phyloP scores from a whole-genome alignment of 169 alveolate genomes.

The Sarcocystis neurona region DNA sequence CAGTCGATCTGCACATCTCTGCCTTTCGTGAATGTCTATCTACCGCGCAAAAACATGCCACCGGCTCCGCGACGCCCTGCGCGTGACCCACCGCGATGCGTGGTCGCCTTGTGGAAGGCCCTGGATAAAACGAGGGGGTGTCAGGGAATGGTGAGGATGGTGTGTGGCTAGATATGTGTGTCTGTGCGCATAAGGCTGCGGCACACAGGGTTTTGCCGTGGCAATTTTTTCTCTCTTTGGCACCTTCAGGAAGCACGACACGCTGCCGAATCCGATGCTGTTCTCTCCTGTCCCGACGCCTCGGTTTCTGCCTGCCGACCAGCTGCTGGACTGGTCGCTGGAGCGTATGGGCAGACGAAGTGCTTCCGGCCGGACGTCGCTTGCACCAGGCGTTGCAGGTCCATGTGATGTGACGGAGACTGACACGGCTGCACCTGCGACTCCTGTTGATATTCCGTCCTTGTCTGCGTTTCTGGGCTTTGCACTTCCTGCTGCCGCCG shows the following conservation, averaged over 20 bases:
- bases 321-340: not conserved
- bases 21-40: too few relatives aligned
- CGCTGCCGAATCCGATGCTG: conserved; percentile 33
- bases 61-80: too few relatives aligned
- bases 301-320: conserved; percentile 20
- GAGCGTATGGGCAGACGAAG: conserved; percentile 20
- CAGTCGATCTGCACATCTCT: too few relatives aligned
- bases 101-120: not conserved
- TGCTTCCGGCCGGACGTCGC: too few relatives aligned
- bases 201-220: not conserved
- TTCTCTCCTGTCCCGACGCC: not conserved
- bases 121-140: not conserved
- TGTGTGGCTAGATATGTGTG: not conserved
- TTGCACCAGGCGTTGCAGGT: too few relatives aligned
- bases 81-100: not conserved
- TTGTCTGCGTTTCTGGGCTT: too few relatives aligned
- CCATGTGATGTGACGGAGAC: too few relatives aligned
- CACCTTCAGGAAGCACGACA: conserved; percentile 20
- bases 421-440: too few relatives aligned
- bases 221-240: not conserved
- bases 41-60: too few relatives aligned
- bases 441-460: too few relatives aligned
- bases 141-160: not conserved
- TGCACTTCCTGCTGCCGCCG: too few relatives aligned
- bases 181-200: not conserved